Conservation (phyloP, 169 alveolate genomes). For the Plasmodium reichenowi region DNA sequence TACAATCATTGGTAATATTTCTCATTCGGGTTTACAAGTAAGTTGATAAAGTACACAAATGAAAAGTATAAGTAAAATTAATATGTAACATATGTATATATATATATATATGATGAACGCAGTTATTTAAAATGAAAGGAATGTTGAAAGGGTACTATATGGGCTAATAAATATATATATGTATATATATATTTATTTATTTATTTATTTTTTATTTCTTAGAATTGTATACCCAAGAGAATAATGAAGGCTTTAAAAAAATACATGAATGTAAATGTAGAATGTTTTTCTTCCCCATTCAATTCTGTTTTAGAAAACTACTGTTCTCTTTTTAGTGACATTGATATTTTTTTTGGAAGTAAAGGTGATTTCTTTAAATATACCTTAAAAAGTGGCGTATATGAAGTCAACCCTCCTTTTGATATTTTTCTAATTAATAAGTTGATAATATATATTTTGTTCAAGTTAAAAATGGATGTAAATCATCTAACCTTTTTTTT, state of each 20-base stretch:
- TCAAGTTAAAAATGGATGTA: slow-evolving; percentile 47
- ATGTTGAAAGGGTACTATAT: too few species aligned
- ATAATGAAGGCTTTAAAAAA: slow-evolving; percentile 31
- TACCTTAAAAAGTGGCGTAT: slow-evolving; percentile 20
- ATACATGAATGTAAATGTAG: slow-evolving; percentile 21
- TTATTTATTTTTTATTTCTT: not conserved
- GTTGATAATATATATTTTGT: slow-evolving; percentile 49
- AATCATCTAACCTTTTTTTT: slow-evolving; percentile 54
- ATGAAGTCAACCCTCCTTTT: slow-evolving; percentile 76
- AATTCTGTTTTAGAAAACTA: slow-evolving; percentile 39
- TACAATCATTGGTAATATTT: slow-evolving; percentile 40
- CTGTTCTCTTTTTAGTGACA: slow-evolving; percentile 70
- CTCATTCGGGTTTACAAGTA: slow-evolving; percentile 72
- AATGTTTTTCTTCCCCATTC: slow-evolving; percentile 77
- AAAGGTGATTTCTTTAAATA: slow-evolving; percentile 61
- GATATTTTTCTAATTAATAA: slow-evolving; percentile 68
- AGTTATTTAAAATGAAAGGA: too few species aligned
- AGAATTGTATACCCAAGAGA: slow-evolving; percentile 68
- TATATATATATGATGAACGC: not conserved
- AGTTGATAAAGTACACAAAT: not conserved
- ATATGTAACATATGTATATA: not conserved
- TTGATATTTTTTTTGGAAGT: slow-evolving; percentile 76
- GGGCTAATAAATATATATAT: not conserved
- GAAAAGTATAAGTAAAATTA: not conserved
- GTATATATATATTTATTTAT: slow-evolving; percentile 8